Evolutionary conservation across 805 yeast species (phyloP), one percentile per base, ranked within the genome.

Genomic region (Pichia heedii): DNA sequence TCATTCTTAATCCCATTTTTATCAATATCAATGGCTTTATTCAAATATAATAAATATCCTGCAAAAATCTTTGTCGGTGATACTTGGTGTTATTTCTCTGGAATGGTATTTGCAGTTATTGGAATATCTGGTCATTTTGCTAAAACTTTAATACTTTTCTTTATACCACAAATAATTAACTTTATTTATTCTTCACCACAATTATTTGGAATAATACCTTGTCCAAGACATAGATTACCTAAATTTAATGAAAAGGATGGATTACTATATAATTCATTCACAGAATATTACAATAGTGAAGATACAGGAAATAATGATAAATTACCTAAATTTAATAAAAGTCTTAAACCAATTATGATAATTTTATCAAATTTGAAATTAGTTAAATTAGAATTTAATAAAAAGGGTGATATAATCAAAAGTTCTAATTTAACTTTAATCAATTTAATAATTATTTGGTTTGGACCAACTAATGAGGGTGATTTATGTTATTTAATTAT

Each of bases 41-140:
- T 84, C 53, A 77, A 75, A 52, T 81, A 71, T 68, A 93, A 93
- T 60, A 84, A 89, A 82, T 93, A 71, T 68, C 98, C 98, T 0
- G 87, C 98, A 0, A 66, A 66, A 44, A 97, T 87, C 1, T 93
- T 93, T 65, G 99, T 93, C 8, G 99, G 99, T 26, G 99, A 93
- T 60, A 90, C 98, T 0, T 93, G 84, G 68, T 93, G 99, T 65
- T 93, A 93, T 64, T 89, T 93, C 62, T 87, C 96, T 22, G 99
- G 99, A 4, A 93, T 93, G 98, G 95, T 93, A 1, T 88, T 93
- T 63, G 98, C 97, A 0, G 93, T 89, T 22, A 96, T 86, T 26
- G 97, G 97, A 1, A 93, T 93, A 30, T 71, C 86, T 46, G 97
- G 97, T 1, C 99, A 93, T 67, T 93, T 89, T 62, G 86, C 96